Conservation (phyloP, 2,329 filamentous ascomycete species). For the Colletotrichum scovillei region DNA sequence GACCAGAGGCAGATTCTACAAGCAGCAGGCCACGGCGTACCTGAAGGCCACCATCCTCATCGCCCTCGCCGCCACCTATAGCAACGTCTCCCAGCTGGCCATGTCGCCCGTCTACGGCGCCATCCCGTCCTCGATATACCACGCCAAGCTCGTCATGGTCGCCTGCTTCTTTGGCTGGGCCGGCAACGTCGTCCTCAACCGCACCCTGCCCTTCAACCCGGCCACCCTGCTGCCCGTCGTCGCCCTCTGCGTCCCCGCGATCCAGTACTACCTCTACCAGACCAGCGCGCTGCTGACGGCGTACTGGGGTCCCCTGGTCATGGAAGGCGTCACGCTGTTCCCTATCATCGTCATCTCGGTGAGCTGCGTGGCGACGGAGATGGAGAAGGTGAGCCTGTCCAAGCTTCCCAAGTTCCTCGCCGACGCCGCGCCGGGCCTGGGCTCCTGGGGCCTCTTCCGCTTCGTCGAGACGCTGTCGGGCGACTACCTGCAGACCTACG, state of each 20-base stretch:
- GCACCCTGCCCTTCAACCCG: conserved; percentile 60
- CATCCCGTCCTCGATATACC: conserved; percentile 80
- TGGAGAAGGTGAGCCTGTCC: conserved; percentile 71
- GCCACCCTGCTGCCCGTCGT: conserved; percentile 74
- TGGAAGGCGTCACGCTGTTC: conserved; percentile 79
- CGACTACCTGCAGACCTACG: conserved; percentile 56
- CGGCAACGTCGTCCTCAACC: conserved; percentile 67
- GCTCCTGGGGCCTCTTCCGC: conserved; percentile 74
- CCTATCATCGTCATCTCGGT: conserved; percentile 74
- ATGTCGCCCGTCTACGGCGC: conserved; percentile 91
- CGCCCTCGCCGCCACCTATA: conserved; percentile 70
- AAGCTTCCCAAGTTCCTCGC: conserved; percentile 66
- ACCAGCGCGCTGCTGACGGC: conserved; percentile 75
- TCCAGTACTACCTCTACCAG: conserved; percentile 78
- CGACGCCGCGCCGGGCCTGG: conserved; percentile 74
- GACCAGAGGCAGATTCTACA: conserved; percentile 43
- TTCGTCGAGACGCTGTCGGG: conserved; percentile 55
- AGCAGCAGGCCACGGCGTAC: conserved; percentile 50
- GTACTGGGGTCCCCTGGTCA: conserved; percentile 78
- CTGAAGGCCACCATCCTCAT: conserved; percentile 57
- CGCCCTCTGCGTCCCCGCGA: conserved; percentile 78
- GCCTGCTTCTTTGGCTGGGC: conserved; percentile 80
- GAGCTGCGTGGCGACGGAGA: conserved; percentile 70
- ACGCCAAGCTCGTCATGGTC: conserved; percentile 73
- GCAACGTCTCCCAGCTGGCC: conserved; percentile 78